These are phyloP conservation scores for Tulasnella sp. DNA, from an alignment of 768 basidiomycete genomes.

Conservation along the genomic window DNA sequence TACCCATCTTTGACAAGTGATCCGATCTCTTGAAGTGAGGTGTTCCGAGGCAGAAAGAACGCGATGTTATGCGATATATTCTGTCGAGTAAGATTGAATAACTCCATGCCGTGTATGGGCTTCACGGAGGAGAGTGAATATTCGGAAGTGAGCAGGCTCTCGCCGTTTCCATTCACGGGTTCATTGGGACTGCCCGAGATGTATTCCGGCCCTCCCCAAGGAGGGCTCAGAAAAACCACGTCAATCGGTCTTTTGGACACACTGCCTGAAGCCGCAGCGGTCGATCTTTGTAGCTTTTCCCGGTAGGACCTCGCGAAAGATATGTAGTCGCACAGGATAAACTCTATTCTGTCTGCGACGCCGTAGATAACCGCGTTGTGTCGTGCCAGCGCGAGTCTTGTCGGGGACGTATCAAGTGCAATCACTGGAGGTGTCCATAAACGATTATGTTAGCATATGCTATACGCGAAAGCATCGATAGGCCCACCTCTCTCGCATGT, in stretches of 20 bases:
- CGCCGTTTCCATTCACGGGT: neutral
- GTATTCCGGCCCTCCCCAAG: slow-evolving; percentile 86
- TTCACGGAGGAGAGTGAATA: slow-evolving; percentile 55
- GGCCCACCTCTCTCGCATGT: slow-evolving; percentile 83
- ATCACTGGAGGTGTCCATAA: slow-evolving; percentile 49
- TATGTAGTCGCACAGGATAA: slow-evolving; percentile 75
- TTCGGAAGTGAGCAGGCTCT: slow-evolving; percentile 20
- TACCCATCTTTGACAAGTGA: slow-evolving; percentile 33
- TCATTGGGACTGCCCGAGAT: slow-evolving; percentile 29
- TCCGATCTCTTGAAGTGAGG: slow-evolving; percentile 57
- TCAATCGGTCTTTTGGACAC: slow-evolving; percentile 44
- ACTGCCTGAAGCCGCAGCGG: slow-evolving; percentile 5
- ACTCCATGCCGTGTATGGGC: slow-evolving; percentile 70
- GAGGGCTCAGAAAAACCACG: slow-evolving; percentile 85
- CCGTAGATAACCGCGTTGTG: slow-evolving; percentile 93
- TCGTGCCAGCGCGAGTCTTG: slow-evolving; percentile 75
- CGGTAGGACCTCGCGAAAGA: slow-evolving; percentile 53
- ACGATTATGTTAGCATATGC: neutral
- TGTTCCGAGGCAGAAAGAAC: slow-evolving; percentile 80
- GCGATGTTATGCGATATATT: slow-evolving; percentile 69
- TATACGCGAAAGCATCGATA: neutral
- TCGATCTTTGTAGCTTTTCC: slow-evolving; percentile 24
- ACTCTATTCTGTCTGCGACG: slow-evolving; percentile 89
- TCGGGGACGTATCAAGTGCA: slow-evolving; percentile 75
- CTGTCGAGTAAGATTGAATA: slow-evolving; percentile 57